These are phyloP conservation scores for Ceratocystis colombiana DNA, from an alignment of 2,329 filamentous ascomycete genomes.

Conservation along the genomic window DNA sequence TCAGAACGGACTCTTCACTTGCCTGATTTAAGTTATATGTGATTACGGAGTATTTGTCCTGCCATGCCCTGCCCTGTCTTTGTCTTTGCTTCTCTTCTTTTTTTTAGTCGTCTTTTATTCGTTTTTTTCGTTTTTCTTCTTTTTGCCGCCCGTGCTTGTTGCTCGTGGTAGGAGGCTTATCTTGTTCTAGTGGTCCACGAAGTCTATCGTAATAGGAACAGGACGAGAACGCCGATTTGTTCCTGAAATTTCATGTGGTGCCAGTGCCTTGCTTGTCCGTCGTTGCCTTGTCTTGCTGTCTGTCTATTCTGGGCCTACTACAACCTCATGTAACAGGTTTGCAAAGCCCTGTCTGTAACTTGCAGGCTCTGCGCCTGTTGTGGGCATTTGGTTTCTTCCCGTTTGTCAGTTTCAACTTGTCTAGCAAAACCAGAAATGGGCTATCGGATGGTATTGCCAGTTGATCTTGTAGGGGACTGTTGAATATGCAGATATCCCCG, in stretches of 20 bases:
- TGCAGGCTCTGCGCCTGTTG: background rate
- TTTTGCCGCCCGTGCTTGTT: background rate
- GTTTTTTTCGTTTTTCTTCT: background rate
- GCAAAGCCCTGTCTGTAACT: background rate
- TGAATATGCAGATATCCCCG: no score
- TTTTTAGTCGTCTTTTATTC: background rate
- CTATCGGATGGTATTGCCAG: background rate
- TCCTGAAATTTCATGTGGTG: constrained; percentile 10
- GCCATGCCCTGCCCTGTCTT: background rate
- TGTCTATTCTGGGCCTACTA: background rate
- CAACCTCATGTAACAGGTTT: background rate
- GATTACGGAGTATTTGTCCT: background rate
- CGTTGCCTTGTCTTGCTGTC: background rate
- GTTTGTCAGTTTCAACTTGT: background rate
- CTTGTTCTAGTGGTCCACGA: background rate
- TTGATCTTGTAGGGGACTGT: background rate
- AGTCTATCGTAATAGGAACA: background rate
- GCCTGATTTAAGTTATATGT: background rate
- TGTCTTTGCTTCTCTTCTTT: background rate
- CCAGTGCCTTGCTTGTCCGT: background rate
- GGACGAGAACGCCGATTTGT: background rate
- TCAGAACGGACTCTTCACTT: background rate
- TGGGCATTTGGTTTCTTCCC: no score
- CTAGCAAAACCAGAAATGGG: background rate
- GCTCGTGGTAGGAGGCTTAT: background rate